Evolutionary conservation across 768 basidiomycete species (phyloP), one percentile per base, ranked within the genome.

Genomic region (Leucocoprinus leucothites): DNA sequence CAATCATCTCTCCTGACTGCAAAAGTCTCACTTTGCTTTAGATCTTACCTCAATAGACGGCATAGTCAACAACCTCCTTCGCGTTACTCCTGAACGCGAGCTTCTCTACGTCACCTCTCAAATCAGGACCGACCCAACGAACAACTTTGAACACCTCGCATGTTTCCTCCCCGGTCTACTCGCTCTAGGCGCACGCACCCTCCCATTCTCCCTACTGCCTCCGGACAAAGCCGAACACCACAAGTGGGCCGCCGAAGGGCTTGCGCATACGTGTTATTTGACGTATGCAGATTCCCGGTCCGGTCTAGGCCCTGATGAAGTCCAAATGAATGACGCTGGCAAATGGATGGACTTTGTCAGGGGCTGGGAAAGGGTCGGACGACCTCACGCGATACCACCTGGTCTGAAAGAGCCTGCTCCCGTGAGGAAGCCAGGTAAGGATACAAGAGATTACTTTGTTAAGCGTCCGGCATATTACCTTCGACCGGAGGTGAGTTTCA

Each of bases 81-180:
- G 76, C 65, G 60, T 85, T 52, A 78, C 81, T 0, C 74, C 78
- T 0, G 73, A 67, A 4, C 80, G 85, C 9, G 64, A 75, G 11
- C 71, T 87, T 4, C 75, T 87, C 48, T 87, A 82, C 61, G 75
- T 82, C 13, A 83, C 82, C 7, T 79, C 83, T 61, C 69, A 71
- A 11, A 54, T 53, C 6, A 48, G 59, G 34, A 74, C 63, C 18
- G 46, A 44, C 18, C 74, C 79, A 13, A 67, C 71, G 3, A 72
- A 80, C 62, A 70, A 62, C n/a, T 73, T 85, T 52, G 79, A 86
- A 63, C 85, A 87, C 62, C 75, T 85, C 26, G 75, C 82, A 3
- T 87, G 85, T 62, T 86, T 84, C 72, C 74, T 85, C 55, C 82
- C 84, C 0, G 85, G 82, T 2, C 69, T 86, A 9, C 71, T 87